These are phyloP conservation scores for Pseudozyma sp. DNA, from an alignment of 1,284 basidiomycete species.

Conservation along the genomic window DNA sequence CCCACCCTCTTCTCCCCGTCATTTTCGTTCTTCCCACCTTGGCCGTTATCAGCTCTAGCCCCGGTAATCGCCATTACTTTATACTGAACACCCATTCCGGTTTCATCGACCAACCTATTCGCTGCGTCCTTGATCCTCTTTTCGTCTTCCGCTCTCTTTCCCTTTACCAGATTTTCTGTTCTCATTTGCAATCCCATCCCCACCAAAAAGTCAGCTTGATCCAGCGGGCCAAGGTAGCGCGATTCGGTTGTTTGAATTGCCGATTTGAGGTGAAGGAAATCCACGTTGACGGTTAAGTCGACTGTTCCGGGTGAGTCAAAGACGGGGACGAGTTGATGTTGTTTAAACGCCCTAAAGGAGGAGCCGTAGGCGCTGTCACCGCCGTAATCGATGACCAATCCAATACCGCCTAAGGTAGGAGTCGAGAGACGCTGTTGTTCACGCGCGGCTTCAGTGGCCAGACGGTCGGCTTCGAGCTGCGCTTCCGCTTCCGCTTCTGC, in stretches of 20 bases:
- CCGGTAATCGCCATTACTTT: conserved; percentile 72
- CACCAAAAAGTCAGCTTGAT: conserved; percentile 78
- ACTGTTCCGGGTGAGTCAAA: conserved; percentile 87
- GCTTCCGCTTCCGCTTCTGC: conserved; percentile 32
- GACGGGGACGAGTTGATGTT: conserved; percentile 86
- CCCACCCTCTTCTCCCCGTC: not conserved
- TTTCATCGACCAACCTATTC: conserved; percentile 72
- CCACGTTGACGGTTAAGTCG: conserved; percentile 94
- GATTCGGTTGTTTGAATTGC: conserved; percentile 72
- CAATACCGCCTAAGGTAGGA: conserved; percentile 76
- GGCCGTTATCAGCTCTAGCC: not conserved
- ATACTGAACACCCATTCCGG: conserved; percentile 75
- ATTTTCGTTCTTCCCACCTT: not conserved
- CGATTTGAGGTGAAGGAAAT: conserved; percentile 88
- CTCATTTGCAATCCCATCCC: conserved; percentile 75
- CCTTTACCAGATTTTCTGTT: conserved; percentile 73
- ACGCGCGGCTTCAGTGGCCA: not conserved
- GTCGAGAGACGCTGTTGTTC: conserved; percentile 30
- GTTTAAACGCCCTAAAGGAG: conserved; percentile 90
- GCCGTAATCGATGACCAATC: conserved; percentile 91
- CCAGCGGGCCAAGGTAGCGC: conserved; percentile 75
- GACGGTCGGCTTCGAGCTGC: conserved; percentile 5
- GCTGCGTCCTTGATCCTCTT: conserved; percentile 71
- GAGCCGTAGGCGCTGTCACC: conserved; percentile 78
- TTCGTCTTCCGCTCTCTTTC: conserved; percentile 73